Percentiles rank a stretch among this genome's conserved stretches.
Conservation (phyloP, 192 early-diverging fungal species). For the Coemansia aciculifera region DNA sequence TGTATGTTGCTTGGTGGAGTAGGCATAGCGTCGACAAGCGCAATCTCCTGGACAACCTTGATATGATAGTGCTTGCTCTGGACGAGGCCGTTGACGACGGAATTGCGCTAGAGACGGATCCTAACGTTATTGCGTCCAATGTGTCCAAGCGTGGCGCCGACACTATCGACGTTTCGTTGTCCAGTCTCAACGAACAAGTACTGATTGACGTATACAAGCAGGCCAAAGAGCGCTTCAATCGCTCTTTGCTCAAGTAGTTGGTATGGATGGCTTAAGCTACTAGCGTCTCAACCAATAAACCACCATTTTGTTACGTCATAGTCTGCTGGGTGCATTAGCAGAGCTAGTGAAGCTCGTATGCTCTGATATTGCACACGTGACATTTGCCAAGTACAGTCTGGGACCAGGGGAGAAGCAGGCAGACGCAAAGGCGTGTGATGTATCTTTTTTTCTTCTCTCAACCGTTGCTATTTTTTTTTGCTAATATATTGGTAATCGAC, state of each 20-base stretch:
- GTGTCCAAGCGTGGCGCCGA: conserved; percentile 77
- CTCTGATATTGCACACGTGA: background rate
- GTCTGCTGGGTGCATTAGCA: background rate
- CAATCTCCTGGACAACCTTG: conserved; percentile 84
- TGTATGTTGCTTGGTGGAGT: background rate
- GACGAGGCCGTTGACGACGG: conserved; percentile 97
- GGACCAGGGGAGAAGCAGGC: background rate
- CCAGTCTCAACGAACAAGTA: conserved; percentile 68
- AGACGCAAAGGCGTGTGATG: no score
- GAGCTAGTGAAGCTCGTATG: background rate
- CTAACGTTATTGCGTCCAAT: conserved; percentile 70
- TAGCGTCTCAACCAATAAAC: background rate
- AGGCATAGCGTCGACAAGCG: conserved; percentile 88
- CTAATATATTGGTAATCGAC: background rate
- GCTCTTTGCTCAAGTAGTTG: conserved; percentile 61
- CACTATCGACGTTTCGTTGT: conserved; percentile 68
- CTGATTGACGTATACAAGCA: conserved; percentile 74
- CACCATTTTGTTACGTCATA: background rate
- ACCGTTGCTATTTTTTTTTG: background rate
- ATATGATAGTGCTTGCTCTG: conserved; percentile 84
- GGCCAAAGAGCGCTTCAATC: conserved; percentile 72
- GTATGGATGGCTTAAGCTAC: background rate
- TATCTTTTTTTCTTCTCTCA: conserved; percentile 1
- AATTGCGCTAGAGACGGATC: conserved; percentile 74
- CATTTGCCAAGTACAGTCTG: background rate